Base-by-base conservation (phyloP, 257 asterid species). In the Ajuga chamaepitys region DNA sequence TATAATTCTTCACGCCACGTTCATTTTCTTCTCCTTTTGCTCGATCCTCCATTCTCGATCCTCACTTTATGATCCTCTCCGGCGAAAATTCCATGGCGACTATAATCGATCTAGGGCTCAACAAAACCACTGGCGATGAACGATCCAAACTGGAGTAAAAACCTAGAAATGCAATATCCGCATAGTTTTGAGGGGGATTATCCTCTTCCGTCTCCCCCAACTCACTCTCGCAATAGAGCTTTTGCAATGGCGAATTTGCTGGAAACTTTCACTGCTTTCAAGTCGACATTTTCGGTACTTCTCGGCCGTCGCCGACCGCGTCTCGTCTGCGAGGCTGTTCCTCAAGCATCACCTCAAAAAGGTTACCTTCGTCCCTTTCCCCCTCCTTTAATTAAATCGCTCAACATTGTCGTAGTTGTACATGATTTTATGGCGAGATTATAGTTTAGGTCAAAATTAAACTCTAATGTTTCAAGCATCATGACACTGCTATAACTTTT, bases 271-370 rank as follows among this genome's bases (percentile, higher is more conserved):
- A 38, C 73, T 6, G 11, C 59, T 50, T 37, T 59, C 62, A 77
- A 11, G 32, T 58, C 82, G 46, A 54, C 85, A 30, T 30, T 68
- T 66, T 51, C 80, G 25, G 25, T 58, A 47, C 53, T 76, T 24
- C 63, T 78, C 58, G 62, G 69, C 11, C 67, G 75, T 67, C 74
- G 76, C 34, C 71, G 80, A 3, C 74, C 60, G 66, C 71, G 78
- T 5, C 25, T 77, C 28, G 76, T 70, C 51, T 80, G 85, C 66
- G 82, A 67, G 58, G 80, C 80, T 46, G 72, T 38, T 28, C 77
- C 82, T 9, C 78, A 70, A 44, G 26, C 59, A 37, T 70, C 85
- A 12, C 51, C 71, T 46, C 62, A 52, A 1, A 63, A 70, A 70
- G 85, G 82, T 77, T 60, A 37, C 57, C 45, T 16, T 4, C 30